Evolutionary conservation across 2,329 filamentous ascomycete species (phyloP), one percentile per base, ranked within the genome.

Genomic region (Verticillium zaregamsianum): DNA sequence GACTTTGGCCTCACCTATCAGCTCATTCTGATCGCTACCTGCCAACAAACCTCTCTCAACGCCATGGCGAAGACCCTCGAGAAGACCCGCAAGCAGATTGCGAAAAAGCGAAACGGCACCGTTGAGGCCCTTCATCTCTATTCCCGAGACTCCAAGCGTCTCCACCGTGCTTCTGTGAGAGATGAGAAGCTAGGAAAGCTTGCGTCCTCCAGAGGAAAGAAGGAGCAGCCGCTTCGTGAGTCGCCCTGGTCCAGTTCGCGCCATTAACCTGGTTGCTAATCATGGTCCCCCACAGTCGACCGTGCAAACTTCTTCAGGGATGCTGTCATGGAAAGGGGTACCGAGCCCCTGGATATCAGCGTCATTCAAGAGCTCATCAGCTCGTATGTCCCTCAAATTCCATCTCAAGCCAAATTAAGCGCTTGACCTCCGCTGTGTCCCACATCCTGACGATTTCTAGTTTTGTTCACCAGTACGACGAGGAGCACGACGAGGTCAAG

Each of bases 11-110:
- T 23, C 3, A 2, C 9, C 45, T 2, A 52, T 14, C n/a, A 52
- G 17, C 4, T 11, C 45, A 23, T 25, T 20, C 23, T 9, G 2
- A n/a, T 12, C 11, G 11, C 12, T 1, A 52, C 12, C 45, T 25
- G 3, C 3, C 33, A 7, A 2, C n/a, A 52, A 1, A 33, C 5
- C 28, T 20, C 9, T 25, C 54, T n/a, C 45, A 23, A 61, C 71
- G 82, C 69, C 28, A 96, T 96, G 93, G 85, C 91, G 15, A 90
- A 87, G 72, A 86, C 89, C 55, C 78, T 97, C 7, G 80, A 86
- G 66, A 98, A 97, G 74, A 90, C 95, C 23, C 86, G 90, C 65
- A 98, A 98, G 79, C 87, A 92, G 66, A 94, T 98, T 66, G 81
- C 87, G 37, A 97, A 96, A 80, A 97, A 97, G 83, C 87, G 90